phyloP scores from a whole-genome alignment of 805 yeast species.

The Yamadazyma philogaea region DNA sequence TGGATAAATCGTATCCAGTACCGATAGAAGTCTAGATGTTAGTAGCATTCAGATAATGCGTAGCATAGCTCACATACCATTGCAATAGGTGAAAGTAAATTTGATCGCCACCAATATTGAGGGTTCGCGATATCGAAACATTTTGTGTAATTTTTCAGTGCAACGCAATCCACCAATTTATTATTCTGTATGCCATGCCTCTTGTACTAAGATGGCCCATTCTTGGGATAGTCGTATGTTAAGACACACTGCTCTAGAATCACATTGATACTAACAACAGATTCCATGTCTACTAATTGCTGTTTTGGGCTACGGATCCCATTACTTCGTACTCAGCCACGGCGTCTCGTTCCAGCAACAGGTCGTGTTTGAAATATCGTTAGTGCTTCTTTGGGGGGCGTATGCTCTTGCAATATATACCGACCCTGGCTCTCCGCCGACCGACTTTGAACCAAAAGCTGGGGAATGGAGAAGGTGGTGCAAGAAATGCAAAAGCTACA shows the following conservation, averaged over 20 bases:
- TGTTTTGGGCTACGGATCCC: conserved; percentile 60
- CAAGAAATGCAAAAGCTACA: conserved; percentile 63
- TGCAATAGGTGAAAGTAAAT: conserved; percentile 3
- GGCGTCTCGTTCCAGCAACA: conserved; percentile 40
- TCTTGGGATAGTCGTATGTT: conserved; percentile 43
- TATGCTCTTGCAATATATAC: conserved; percentile 65
- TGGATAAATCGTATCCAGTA: conserved; percentile 97
- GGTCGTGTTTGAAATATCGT: conserved; percentile 43
- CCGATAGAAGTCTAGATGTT: conserved; percentile 79
- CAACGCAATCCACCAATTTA: not conserved
- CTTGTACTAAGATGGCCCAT: conserved; percentile 44
- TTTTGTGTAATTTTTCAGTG: conserved; percentile 6
- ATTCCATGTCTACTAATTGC: conserved; percentile 65
- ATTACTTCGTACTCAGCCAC: conserved; percentile 50
- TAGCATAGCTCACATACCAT: conserved; percentile 5
- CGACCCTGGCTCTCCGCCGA: conserved; percentile 69
- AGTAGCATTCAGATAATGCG: conserved; percentile 3
- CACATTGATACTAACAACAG: conserved; percentile 22
- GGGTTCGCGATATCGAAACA: not conserved
- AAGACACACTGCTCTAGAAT: not conserved
- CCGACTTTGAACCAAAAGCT: conserved; percentile 37
- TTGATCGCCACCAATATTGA: conserved; percentile 7
- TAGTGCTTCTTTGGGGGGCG: conserved; percentile 67
- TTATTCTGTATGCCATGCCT: conserved; percentile 1
- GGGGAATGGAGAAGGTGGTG: conserved; percentile 69